phyloP scores from a whole-genome alignment of 2,329 filamentous ascomycete genomes.

The Pezicula radicicola region DNA sequence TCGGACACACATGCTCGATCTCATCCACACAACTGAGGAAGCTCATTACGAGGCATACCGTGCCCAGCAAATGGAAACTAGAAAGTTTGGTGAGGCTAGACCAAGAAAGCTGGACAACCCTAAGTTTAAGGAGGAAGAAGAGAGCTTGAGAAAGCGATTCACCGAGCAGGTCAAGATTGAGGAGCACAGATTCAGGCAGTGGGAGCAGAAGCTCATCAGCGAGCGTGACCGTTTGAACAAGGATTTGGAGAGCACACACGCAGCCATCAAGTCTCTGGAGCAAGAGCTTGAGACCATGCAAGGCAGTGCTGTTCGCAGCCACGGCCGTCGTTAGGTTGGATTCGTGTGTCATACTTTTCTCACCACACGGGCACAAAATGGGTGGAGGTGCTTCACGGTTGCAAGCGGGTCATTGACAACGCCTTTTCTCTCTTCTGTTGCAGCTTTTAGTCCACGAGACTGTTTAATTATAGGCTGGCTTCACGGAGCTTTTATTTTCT shows the following conservation, averaged over 20 bases:
- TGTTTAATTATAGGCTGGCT: slow-evolving; percentile 21
- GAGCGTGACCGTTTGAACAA: slow-evolving; percentile 99
- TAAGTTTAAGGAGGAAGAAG: slow-evolving; percentile 99
- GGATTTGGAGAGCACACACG: slow-evolving; percentile 97
- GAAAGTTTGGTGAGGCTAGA: slow-evolving; percentile 97
- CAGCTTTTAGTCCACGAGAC: slow-evolving; percentile 8
- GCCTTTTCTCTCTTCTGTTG: slow-evolving; percentile 21
- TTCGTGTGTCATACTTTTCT: slow-evolving; percentile 2
- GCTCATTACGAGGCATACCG: slow-evolving; percentile 99
- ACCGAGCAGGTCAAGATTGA: slow-evolving; percentile 99
- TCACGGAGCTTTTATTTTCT: slow-evolving; percentile 18
- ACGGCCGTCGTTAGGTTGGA: slow-evolving; percentile 74
- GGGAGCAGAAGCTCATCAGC: slow-evolving; percentile 99
- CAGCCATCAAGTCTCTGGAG: slow-evolving; percentile 84
- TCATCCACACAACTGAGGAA: slow-evolving; percentile 99
- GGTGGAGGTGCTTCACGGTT: slow-evolving; percentile 18
- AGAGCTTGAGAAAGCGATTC: slow-evolving; percentile 96
- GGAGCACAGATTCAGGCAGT: slow-evolving; percentile 97
- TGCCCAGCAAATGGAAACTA: slow-evolving; percentile 98
- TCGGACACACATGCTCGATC: slow-evolving; percentile 98
- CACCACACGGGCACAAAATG: slow-evolving; percentile 1
- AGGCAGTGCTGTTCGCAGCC: slow-evolving; percentile 83
- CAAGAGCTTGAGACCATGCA: slow-evolving; percentile 91
- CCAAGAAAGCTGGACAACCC: slow-evolving; percentile 99
- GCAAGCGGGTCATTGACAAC: slow-evolving; percentile 24